Evolutionary conservation across 1,284 basidiomycete genomes (phyloP).

Genomic region (Rhodofomes roseus): DNA sequence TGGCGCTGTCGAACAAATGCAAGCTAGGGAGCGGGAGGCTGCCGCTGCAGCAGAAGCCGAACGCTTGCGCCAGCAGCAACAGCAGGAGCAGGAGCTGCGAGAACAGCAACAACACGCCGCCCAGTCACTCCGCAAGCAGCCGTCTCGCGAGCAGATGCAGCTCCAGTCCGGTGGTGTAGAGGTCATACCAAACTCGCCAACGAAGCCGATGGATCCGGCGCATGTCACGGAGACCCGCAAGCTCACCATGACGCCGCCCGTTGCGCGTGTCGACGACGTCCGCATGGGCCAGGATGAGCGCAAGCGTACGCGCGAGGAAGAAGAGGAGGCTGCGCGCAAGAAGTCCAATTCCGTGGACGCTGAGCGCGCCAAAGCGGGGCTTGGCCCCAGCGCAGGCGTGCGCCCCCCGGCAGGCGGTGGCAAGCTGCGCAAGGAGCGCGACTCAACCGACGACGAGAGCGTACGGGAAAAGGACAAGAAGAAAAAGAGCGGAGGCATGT

Average conservation of each 20-base stretch:
- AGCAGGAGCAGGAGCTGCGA: constrained; percentile 12
- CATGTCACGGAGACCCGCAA: constrained; percentile 66
- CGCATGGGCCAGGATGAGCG: constrained; percentile 43
- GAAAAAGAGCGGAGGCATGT: constrained; percentile 65
- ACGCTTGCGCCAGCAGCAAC: constrained; percentile 21
- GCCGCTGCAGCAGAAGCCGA: constrained; percentile 13
- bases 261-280: constrained; percentile 47
- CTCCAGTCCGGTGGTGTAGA: constrained; percentile 14
- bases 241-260: constrained; percentile 72
- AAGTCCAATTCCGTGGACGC: constrained; percentile 37
- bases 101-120: constrained; percentile 19
- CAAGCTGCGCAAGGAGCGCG: constrained; percentile 68
- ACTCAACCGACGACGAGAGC: constrained; percentile 42
- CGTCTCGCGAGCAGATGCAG: constrained; percentile 37
- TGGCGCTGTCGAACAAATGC: constrained; percentile 47
- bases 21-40: constrained; percentile 20
- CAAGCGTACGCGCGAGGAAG: constrained; percentile 59
- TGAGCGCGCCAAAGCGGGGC: constrained; percentile 11
- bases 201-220: constrained; percentile 46
- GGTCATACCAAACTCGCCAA: constrained; percentile 24
- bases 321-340: constrained; percentile 57
- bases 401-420: constrained; percentile 24
- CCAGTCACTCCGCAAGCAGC: constrained; percentile 27
- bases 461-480: constrained; percentile 51
- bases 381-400: constrained; percentile 7